Evolutionary conservation across 2,329 filamentous ascomycete species (phyloP), one percentile per base, ranked within the genome.

Genomic region (Trichoderma atroviride): DNA sequence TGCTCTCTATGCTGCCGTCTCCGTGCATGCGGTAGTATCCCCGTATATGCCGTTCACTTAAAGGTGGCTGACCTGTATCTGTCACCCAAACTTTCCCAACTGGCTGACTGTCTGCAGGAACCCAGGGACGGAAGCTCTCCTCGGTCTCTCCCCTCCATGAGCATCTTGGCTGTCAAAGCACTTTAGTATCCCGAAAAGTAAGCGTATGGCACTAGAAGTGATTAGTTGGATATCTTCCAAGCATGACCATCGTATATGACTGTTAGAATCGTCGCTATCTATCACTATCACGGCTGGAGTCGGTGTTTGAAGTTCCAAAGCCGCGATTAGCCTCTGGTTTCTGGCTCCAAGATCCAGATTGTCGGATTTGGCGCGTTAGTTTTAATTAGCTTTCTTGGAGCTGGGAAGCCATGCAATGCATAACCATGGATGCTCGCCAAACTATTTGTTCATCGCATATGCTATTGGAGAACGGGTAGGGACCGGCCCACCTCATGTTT

Each of bases 371-470:
- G 61, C 61, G 50, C 7, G 22, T 64, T 52, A 40, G 14, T 22
- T 24, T 24, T 9, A 35, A 6, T 53, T 37, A n/a, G 35, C 33
- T 13, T 16, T 56, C 13, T 27, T 19, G 13, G 27, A 27, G 50
- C 61, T 27, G 61, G 50, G n/a, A 43, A 64, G 31, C 14, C 61
- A 55, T 56, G 61, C 50, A 27, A 56, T 22, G 56, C 61, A 52
- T 35, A 33, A 27, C 29, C 24, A 64, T 43, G 27, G 6, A 16
- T 40, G 33, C 61, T 52, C 16, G 27, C n/a, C 19, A 24, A 31
- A 56, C 52, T 43, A 31, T 56, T 43, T 56, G 61, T 29, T 37
- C 40, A 29, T 35, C 50, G 61, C 19, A 35, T 31, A 24, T 43
- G 50, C 31, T 35, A 55, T 64, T 55, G 47, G 61, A 43, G 50